These are phyloP conservation scores for Wallacemonas sp. DNA, from an alignment of 208 protist species.

Conservation along the genomic window DNA sequence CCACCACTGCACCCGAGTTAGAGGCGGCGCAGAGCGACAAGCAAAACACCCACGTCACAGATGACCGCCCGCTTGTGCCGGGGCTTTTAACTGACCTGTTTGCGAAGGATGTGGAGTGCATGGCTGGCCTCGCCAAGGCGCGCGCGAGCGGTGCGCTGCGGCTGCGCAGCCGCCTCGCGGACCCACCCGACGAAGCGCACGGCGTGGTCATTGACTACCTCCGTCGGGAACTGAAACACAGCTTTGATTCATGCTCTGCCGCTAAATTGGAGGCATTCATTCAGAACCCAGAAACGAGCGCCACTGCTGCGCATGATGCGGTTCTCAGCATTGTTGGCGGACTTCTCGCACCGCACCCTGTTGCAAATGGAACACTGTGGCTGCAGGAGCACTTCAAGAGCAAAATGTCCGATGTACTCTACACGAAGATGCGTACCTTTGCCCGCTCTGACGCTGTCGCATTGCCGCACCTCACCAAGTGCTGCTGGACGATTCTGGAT, in stretches of 20 bases:
- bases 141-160: conserved; percentile 27
- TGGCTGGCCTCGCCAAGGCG: conserved; percentile 23
- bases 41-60: neutral
- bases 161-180: conserved; percentile 17
- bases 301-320: conserved; percentile 11
- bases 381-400: conserved; percentile 55
- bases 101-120: conserved; percentile 14
- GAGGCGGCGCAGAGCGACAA: conserved; percentile 3
- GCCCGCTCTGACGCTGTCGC: conserved; percentile 35
- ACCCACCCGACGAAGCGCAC: conserved; percentile 12
- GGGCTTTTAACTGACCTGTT: conserved; percentile 22
- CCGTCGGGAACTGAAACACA: conserved; percentile 30
- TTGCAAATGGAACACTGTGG: conserved; percentile 39
- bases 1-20: too few species aligned
- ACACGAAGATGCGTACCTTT: conserved; percentile 52
- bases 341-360: conserved; percentile 41
- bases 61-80: conserved; percentile 3
- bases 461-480: conserved; percentile 23
- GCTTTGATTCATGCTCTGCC: conserved; percentile 32
- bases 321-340: conserved; percentile 52
- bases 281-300: conserved; percentile 1
- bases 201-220: conserved; percentile 8
- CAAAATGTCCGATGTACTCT: conserved; percentile 40
- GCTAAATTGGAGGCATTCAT: conserved; percentile 44
- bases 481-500: conserved; percentile 54